These are phyloP conservation scores for Pulveroboletus sp. DNA, from an alignment of 768 basidiomycete genomes.

Conservation along the genomic window DNA sequence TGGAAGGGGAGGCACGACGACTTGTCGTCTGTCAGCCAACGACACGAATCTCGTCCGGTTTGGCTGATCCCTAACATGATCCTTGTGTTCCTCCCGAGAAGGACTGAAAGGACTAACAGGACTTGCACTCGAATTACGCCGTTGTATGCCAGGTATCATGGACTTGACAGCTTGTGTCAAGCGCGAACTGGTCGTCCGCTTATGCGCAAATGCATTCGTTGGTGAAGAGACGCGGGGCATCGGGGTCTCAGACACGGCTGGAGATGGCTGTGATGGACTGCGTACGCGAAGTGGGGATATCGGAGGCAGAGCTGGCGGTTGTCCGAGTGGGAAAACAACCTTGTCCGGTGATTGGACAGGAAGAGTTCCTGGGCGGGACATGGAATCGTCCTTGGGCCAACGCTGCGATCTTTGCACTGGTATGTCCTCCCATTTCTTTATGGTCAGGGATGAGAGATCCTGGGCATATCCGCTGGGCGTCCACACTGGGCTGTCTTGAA, in stretches of 20 bases:
- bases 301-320: constrained; percentile 4
- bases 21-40: constrained; percentile 12
- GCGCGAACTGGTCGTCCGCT: constrained; percentile 18
- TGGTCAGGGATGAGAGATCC: constrained; percentile 10
- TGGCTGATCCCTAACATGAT: constrained; percentile 6
- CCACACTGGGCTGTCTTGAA: constrained; percentile 25
- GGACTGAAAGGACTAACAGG: not conserved
- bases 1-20: constrained; percentile 1
- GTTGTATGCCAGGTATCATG: constrained; percentile 21
- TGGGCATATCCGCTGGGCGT: constrained; percentile 28
- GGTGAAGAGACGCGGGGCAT: constrained; percentile 12
- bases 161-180: constrained; percentile 23
- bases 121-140: constrained; percentile 12
- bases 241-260: constrained; percentile 20
- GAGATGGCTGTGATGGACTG: constrained; percentile 12
- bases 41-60: constrained; percentile 12
- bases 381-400: not conserved
- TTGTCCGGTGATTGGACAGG: constrained; percentile 4
- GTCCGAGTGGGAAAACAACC: constrained; percentile 3
- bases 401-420: not conserved
- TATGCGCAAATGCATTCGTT: constrained; percentile 8
- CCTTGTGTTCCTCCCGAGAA: constrained; percentile 7
- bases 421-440: not conserved
- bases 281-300: constrained; percentile 19
- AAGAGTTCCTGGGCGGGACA: constrained; percentile 9